Evolutionary conservation across 352 stramenopile species (phyloP).

Genomic region (Phytophthora agathidicida): DNA sequence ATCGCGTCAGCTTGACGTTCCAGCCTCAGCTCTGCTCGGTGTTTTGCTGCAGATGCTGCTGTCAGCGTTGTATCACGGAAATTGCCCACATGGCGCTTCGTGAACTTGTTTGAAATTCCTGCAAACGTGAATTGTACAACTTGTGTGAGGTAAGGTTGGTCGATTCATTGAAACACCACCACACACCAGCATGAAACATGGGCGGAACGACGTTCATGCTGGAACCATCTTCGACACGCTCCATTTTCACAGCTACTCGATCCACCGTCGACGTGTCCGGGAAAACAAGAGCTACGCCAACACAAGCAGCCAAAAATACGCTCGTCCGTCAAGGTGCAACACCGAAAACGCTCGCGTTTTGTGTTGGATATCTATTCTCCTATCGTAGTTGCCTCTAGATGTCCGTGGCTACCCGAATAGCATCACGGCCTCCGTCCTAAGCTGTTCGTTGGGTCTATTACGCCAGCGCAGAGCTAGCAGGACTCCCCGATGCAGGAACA

Average conservation of each 20-base stretch:
- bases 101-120: conserved; percentile 89
- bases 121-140: neutral
- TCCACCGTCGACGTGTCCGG: neutral
- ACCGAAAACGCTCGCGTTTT: conserved; percentile 19
- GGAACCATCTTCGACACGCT: conserved; percentile 40
- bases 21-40: conserved; percentile 64
- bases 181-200: conserved; percentile 49
- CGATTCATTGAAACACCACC: neutral
- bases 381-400: no score
- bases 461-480: no score
- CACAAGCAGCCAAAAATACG: conserved; percentile 39
- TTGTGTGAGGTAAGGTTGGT: neutral
- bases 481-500: no score
- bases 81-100: conserved; percentile 67
- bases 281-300: conserved; percentile 13
- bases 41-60: conserved; percentile 70
- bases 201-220: conserved; percentile 36
- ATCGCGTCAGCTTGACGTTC: conserved; percentile 72
- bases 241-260: conserved; percentile 26
- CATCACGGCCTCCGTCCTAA: no score
- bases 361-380: conserved; percentile 9
- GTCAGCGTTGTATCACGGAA: conserved; percentile 81
- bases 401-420: no score
- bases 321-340: conserved; percentile 11
- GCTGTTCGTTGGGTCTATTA: no score